Conservation (phyloP, 495 filamentous ascomycete genomes). For the Tricharina praecox region DNA sequence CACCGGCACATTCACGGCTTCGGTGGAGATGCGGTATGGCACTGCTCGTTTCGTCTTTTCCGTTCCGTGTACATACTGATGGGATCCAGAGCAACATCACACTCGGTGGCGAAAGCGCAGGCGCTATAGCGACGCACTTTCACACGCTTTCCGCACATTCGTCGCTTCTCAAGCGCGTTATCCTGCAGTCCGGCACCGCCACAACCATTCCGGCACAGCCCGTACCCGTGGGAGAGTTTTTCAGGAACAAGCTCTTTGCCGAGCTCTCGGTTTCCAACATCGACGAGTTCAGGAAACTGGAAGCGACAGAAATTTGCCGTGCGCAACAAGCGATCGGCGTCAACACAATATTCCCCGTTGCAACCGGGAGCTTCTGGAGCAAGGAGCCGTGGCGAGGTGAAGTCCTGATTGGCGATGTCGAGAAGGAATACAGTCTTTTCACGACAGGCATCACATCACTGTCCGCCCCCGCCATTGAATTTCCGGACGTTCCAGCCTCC, state of each 20-base stretch:
- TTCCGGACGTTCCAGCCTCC: neutral
- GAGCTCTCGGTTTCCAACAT: conserved; percentile 16
- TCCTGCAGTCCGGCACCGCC: conserved; percentile 39
- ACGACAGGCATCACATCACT: neutral
- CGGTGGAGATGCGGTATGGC: conserved; percentile 45
- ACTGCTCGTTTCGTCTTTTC: neutral
- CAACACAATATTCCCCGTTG: neutral
- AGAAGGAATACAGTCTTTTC: neutral
- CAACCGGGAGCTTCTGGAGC: neutral
- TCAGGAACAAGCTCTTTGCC: conserved; percentile 31
- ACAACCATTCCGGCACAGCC: conserved; percentile 31
- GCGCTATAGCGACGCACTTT: neutral
- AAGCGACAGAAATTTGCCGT: neutral
- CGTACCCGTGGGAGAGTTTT: conserved; percentile 10
- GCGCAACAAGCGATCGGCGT: neutral
- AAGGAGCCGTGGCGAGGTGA: neutral
- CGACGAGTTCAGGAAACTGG: neutral
- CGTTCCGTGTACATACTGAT: neutral
- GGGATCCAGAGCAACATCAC: neutral
- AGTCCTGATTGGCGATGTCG: conserved; percentile 1
- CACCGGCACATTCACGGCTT: conserved; percentile 48
- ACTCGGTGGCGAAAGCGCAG: conserved; percentile 1
- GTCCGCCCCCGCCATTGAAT: neutral
- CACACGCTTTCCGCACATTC: conserved; percentile 1
- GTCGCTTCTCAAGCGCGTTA: conserved; percentile 20